Percentiles rank a stretch among this genome's conserved stretches.
These are phyloP conservation scores for Teunomyces cretensis DNA, from an alignment of 805 yeast species.

Conservation along the genomic window DNA sequence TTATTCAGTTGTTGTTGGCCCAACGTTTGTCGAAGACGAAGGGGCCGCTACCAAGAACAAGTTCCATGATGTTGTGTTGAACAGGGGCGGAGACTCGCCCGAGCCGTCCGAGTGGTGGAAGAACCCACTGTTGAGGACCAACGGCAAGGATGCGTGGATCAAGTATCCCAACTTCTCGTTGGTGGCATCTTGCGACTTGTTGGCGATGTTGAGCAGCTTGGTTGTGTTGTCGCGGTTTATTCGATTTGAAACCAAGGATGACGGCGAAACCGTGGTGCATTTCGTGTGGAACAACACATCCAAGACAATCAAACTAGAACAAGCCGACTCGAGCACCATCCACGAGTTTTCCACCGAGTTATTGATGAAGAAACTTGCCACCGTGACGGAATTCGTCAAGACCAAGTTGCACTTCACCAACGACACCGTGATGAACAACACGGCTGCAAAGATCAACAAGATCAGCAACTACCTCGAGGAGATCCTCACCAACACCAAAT, in stretches of 20 bases:
- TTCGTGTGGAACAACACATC: neutral
- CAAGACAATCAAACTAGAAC: slow-evolving; percentile 7
- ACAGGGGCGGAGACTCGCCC: slow-evolving; percentile 23
- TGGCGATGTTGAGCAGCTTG: slow-evolving; percentile 18
- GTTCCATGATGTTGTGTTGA: slow-evolving; percentile 2
- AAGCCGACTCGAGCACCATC: neutral
- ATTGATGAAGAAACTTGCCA: slow-evolving; percentile 10
- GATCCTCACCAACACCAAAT: slow-evolving; percentile 5
- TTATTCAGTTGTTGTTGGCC: slow-evolving; percentile 10
- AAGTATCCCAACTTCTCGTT: slow-evolving; percentile 18
- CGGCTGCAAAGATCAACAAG: slow-evolving; percentile 17
- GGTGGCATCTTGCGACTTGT: slow-evolving; percentile 14
- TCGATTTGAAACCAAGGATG: slow-evolving; percentile 5
- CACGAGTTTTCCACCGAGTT: slow-evolving; percentile 1
- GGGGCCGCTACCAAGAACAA: neutral
- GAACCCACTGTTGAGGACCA: slow-evolving; percentile 7
- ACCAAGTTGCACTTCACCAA: slow-evolving; percentile 11
- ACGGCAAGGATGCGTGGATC: slow-evolving; percentile 16
- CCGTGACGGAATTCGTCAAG: slow-evolving; percentile 13
- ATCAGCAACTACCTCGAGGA: slow-evolving; percentile 19
- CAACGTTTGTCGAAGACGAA: slow-evolving; percentile 3
- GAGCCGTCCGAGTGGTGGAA: slow-evolving; percentile 14
- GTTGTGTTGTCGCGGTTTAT: slow-evolving; percentile 16
- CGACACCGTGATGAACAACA: slow-evolving; percentile 10
- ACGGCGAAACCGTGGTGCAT: neutral